Base-by-base conservation (phyloP, 352 stramenopile genomes). In the Globisporangium echinulatum region DNA sequence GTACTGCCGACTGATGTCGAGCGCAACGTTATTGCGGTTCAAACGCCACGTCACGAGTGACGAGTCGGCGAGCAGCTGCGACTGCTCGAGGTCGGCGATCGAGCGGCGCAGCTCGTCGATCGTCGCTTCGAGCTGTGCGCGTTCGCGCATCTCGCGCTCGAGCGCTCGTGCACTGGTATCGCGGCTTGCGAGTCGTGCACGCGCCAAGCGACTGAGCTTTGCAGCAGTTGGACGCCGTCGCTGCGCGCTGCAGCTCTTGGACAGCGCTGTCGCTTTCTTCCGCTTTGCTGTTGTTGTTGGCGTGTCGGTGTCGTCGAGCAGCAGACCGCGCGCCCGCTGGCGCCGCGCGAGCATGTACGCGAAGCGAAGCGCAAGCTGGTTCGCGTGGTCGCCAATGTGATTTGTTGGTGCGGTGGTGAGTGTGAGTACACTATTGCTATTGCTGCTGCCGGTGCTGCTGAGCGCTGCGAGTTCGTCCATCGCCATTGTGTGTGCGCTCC, bases 1-100 rank as follows among this genome's bases (percentile, higher is more conserved):
- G 54, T 82, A 85, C 57, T 84, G 65, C 6, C 67, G 63, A 11
- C 63, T 76, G 37, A 77, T 57, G 8, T 75, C 69, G 37, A 84
- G 47, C 4, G 75, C 75, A 14, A 70, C 66, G n/a, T 54, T 66
- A 3, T 64, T 69, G 43, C 66, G 71, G 57, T 87, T 85, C 36
- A 63, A 54, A 40, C 73, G 69, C 69, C 71, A 83, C 14, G 71
- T 58, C 5, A 83, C 11, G 11, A 63, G 37, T 53, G 63, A 47
- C 44, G 77, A 78, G 55, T 84, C 75, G 3, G 59, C 58, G 46
- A 87, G 66, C 37, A 73, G 58, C 46, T 61, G 54, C 25, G 71
- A 67, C 10, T 72, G 71, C 62, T 87, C 75, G 33, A 66, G 53
- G 15, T 54, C 67, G 57, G 62, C 61, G 56, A 85, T 79, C 39